Evolutionary conservation across 2,329 filamentous ascomycete genomes (phyloP).

Genomic region (Sarocladiaceae sp.): DNA sequence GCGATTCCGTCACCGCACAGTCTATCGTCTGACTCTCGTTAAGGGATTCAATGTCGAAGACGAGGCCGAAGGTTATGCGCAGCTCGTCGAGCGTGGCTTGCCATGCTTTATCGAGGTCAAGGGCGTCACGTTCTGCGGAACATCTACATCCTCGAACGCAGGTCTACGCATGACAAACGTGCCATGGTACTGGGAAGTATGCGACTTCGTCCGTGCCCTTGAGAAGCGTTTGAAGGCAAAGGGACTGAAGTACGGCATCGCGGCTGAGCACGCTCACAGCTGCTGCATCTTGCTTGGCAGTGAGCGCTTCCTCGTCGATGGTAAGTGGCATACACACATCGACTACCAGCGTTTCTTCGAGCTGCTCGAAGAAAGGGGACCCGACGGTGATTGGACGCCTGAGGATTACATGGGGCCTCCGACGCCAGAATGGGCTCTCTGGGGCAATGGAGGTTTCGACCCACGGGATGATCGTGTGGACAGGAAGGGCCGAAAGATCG

Average conservation of each 20-base stretch:
- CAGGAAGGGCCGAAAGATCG: conserved; percentile 71
- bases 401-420: conserved; percentile 86
- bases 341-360: conserved; percentile 88
- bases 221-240: conserved; percentile 63
- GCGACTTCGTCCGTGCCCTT: conserved; percentile 73
- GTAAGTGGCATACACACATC: conserved; percentile 87
- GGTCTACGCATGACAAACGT: conserved; percentile 97
- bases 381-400: conserved; percentile 68
- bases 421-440: conserved; percentile 91
- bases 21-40: conserved; percentile 91
- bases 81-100: conserved; percentile 78
- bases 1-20: conserved; percentile 81
- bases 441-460: conserved; percentile 93
- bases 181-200: conserved; percentile 90
- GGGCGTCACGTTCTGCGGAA: conserved; percentile 95
- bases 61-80: conserved; percentile 84
- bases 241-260: conserved; percentile 82
- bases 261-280: conserved; percentile 90
- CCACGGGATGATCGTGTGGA: conserved; percentile 84
- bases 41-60: conserved; percentile 98
- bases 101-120: conserved; percentile 95
- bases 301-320: conserved; percentile 70
- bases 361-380: conserved; percentile 65
- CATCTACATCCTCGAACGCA: conserved; percentile 75
- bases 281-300: conserved; percentile 88